These are phyloP conservation scores for Calophaca sinica DNA, from an alignment of 306 rosid species.

Conservation along the genomic window DNA sequence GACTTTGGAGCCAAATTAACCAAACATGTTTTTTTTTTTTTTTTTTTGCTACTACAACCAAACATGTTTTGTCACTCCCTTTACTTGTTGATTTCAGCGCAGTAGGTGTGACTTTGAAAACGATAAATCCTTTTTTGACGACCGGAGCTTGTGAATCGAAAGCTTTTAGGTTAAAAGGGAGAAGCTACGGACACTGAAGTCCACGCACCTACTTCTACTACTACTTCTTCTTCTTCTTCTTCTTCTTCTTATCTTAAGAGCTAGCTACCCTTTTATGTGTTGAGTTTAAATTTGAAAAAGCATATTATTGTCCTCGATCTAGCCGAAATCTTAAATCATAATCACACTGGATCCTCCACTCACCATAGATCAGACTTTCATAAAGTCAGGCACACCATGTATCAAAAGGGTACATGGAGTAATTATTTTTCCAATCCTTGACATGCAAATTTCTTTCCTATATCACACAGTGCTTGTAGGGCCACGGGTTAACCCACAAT, in stretches of 20 bases:
- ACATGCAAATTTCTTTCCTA: constrained; percentile 49
- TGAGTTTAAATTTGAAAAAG: constrained; percentile 32
- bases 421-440: constrained; percentile 50
- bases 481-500: constrained; percentile 36
- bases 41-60: no score
- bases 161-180: constrained; percentile 90
- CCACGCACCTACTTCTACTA: constrained; percentile 67
- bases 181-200: constrained; percentile 77
- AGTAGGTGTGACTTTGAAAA: constrained; percentile 53
- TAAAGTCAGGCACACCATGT: constrained; percentile 27
- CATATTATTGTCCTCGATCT: constrained; percentile 25
- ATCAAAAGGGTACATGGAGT: no score
- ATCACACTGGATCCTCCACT: constrained; percentile 46
- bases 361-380: constrained; percentile 42
- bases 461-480: constrained; percentile 49
- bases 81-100: constrained; percentile 44
- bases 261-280: not conserved
- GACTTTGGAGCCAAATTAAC: constrained; percentile 60
- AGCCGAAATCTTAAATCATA: constrained; percentile 40
- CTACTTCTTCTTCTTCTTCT: constrained; percentile 43
- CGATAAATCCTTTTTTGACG: constrained; percentile 55
- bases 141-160: constrained; percentile 51
- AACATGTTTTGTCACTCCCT: constrained; percentile 44
- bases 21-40: constrained; percentile 38
- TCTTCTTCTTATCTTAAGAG: constrained; percentile 35